A percentile compares a stretch with the other conserved stretches of the same genome.
phyloP scores from a whole-genome alignment of 2,329 filamentous ascomycete genomes.

The Emmonsiellopsis sp. region DNA sequence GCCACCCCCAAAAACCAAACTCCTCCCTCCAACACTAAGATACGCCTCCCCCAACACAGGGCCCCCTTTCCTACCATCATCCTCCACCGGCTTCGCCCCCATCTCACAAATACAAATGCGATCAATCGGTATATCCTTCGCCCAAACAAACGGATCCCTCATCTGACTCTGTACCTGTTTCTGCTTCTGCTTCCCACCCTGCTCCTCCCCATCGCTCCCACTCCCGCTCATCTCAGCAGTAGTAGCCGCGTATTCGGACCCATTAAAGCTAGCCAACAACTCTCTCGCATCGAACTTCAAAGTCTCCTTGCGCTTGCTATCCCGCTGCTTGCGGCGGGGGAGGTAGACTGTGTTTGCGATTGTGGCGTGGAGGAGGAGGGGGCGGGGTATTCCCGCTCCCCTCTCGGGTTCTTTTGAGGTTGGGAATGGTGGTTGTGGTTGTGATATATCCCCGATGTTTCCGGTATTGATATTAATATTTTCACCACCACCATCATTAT shows the following conservation, averaged over 20 bases:
- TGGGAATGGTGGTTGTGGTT: background rate
- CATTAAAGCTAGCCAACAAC: constrained; percentile 23
- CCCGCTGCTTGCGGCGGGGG: constrained; percentile 12
- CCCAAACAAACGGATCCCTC: constrained; percentile 57
- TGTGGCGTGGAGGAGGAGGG: constrained; percentile 72
- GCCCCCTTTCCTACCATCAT: constrained; percentile 26
- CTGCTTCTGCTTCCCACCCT: constrained; percentile 5
- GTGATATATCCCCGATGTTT: background rate
- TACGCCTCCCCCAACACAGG: constrained; percentile 46
- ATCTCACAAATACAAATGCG: constrained; percentile 73
- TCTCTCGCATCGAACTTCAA: constrained; percentile 41
- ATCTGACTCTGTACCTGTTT: constrained; percentile 23
- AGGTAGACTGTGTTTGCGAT: constrained; percentile 77
- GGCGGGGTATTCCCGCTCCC: constrained; percentile 32
- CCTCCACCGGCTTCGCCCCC: constrained; percentile 63
- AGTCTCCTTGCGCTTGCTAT: constrained; percentile 12
- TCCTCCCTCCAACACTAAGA: constrained; percentile 36
- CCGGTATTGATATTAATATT: background rate
- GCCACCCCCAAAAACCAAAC: constrained; percentile 13
- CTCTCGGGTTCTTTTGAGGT: background rate
- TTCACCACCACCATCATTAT: background rate
- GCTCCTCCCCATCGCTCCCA: background rate
- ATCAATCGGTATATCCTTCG: constrained; percentile 57
- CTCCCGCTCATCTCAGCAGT: background rate
- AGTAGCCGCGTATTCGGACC: background rate